phyloP scores from a whole-genome alignment of 306 rosid genomes.

The Styphnolobium japonicum region DNA sequence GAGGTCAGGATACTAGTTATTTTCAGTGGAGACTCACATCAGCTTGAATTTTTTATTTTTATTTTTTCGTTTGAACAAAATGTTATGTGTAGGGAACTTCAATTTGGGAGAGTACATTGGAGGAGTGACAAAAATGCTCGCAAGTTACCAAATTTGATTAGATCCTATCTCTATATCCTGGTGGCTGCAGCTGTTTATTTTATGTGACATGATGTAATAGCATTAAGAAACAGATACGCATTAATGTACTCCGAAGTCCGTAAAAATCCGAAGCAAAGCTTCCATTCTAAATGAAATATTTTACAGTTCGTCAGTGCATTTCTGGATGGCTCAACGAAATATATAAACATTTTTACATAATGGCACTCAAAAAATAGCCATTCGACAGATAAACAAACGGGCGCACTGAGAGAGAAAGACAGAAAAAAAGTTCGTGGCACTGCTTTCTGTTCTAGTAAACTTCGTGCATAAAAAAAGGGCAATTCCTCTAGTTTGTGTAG shows the following conservation, averaged over 20 bases:
- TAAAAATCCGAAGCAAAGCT: neutral
- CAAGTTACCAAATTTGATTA: slow-evolving; percentile 7
- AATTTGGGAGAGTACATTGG: slow-evolving; percentile 52
- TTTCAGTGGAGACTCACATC: neutral
- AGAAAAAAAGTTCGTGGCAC: neutral
- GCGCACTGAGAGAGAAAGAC: neutral
- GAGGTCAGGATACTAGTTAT: slow-evolving; percentile 38
- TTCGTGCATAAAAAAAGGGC: neutral
- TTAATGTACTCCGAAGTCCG: neutral
- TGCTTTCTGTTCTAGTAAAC: neutral
- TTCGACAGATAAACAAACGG: neutral
- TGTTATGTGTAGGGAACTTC: slow-evolving; percentile 49
- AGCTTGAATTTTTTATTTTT: neutral
- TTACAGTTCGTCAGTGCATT: neutral
- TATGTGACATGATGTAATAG: neutral
- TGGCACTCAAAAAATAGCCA: neutral
- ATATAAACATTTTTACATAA: neutral
- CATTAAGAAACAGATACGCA: neutral
- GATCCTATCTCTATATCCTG: slow-evolving; percentile 5
- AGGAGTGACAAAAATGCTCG: slow-evolving; percentile 39
- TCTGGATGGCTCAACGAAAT: neutral
- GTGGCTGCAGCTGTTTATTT: neutral
- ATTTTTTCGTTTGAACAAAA: neutral
- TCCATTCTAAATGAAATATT: neutral
- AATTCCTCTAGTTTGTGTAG: neutral